Evolutionary conservation across 2,329 filamentous ascomycete genomes (phyloP).

Genomic region (Diplodia mutila): DNA sequence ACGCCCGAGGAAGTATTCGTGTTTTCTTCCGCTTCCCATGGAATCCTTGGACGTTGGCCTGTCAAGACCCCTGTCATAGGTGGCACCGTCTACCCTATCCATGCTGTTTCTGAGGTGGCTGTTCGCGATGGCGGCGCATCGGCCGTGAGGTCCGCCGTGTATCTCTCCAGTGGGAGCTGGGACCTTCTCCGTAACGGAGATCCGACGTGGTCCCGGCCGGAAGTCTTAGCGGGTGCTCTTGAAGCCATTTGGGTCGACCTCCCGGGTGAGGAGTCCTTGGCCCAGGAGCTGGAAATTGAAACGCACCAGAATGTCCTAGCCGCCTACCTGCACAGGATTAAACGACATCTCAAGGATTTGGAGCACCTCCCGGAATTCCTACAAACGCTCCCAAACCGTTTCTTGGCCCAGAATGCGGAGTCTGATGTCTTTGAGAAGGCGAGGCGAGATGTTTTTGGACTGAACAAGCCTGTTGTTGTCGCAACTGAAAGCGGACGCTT

Average conservation of each 20-base stretch:
- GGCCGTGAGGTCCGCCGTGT: slow-evolving; percentile 76
- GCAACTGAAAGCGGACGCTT: slow-evolving; percentile 79
- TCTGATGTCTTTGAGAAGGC: slow-evolving; percentile 48
- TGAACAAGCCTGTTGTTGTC: slow-evolving; percentile 81
- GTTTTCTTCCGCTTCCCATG: slow-evolving; percentile 75
- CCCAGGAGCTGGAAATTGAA: slow-evolving; percentile 81
- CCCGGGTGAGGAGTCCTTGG: slow-evolving; percentile 72
- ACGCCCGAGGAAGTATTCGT: slow-evolving; percentile 74
- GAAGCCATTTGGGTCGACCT: slow-evolving; percentile 81
- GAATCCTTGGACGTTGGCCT: slow-evolving; percentile 75
- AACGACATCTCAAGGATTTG: slow-evolving; percentile 78
- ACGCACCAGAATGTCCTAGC: slow-evolving; percentile 76
- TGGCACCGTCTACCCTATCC: slow-evolving; percentile 50
- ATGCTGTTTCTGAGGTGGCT: slow-evolving; percentile 81
- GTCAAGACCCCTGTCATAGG: slow-evolving; percentile 48
- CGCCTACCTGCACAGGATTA: slow-evolving; percentile 87
- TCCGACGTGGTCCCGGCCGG: slow-evolving; percentile 76
- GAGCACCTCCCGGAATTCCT: slow-evolving; percentile 76
- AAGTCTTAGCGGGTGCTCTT: slow-evolving; percentile 78
- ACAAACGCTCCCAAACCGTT: slow-evolving; percentile 66
- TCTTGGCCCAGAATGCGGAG: slow-evolving; percentile 66
- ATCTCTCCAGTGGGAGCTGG: slow-evolving; percentile 73
- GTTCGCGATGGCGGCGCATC: slow-evolving; percentile 69
- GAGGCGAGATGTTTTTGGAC: slow-evolving; percentile 78
- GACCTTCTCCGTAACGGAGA: slow-evolving; percentile 81